Evolutionary conservation across 148 eudicot species (phyloP).

Genomic region (Silene latifolia): DNA sequence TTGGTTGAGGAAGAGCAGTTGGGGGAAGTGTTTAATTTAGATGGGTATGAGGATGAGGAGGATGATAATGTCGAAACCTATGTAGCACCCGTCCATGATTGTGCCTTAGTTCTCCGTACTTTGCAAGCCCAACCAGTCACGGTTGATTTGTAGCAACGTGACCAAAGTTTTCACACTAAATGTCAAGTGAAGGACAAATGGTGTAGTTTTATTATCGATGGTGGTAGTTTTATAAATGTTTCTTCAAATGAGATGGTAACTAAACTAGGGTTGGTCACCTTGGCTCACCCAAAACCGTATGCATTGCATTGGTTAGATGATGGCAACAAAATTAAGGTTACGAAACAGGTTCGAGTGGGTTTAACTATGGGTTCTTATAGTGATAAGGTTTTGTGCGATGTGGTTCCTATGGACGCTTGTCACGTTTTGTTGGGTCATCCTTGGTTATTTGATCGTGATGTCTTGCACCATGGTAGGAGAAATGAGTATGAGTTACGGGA

Average conservation of each 20-base stretch:
- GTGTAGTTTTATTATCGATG: not conserved
- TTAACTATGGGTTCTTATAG: too few relatives aligned
- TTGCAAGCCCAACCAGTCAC: not conserved
- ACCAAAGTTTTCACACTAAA: too few relatives aligned
- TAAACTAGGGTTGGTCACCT: not conserved
- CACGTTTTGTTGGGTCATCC: not conserved
- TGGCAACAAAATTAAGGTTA: not conserved
- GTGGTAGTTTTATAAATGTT: not conserved
- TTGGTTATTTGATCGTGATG: not conserved
- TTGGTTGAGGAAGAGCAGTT: not conserved
- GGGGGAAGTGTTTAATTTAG: not conserved
- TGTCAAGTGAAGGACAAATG: too few relatives aligned
- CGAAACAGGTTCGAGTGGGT: not conserved
- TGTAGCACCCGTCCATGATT: not conserved
- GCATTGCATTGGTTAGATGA: not conserved
- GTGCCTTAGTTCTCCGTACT: not conserved
- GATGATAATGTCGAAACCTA: too few relatives aligned
- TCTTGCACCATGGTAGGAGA: not conserved
- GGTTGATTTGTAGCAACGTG: not conserved
- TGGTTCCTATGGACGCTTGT: not conserved
- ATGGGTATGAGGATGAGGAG: not conserved
- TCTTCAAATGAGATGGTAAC: not conserved
- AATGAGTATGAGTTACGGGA: not conserved
- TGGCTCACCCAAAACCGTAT: not conserved
- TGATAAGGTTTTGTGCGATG: too few relatives aligned